Evolutionary conservation across 805 yeast genomes (phyloP), one percentile per base, ranked within the genome.

Genomic region (Tetrapisispora pingtungensis): DNA sequence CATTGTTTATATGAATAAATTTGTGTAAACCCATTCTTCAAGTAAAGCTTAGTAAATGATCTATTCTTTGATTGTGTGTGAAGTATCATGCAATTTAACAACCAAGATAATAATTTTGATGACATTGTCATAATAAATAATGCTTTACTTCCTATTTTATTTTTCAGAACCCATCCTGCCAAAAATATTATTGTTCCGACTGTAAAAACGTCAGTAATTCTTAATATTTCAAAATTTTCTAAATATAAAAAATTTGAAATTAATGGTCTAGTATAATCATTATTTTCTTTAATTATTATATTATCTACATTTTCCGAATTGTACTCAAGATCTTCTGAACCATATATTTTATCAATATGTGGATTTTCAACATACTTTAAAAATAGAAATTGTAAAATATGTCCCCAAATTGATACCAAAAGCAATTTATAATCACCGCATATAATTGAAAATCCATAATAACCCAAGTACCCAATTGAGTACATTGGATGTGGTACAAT

Each of bases 401-500:
- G 95, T 7, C 93, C 95, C 46, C 77, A 62, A 10, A 84, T 65
- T 0, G 93, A 83, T 28, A 82, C 80, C 14, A 74, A 62, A 49
- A 85, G 70, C 5, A 85, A 79, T 10, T 81, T 72, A 55, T 84
- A 83, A 20, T 86, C 80, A 49, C 84, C 80, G 4, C 89, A 72
- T 52, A 85, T 79, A 49, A 85, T 66, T 0, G 90, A 87, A 56
- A 84, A 75, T 0, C 95, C 95, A 57, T 85, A 85, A 65, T 83
- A 85, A 1, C 95, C 95, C 44, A 85, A 76, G 57, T 85, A 85
- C 4, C 95, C 95, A 44, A 86, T 81, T 1, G 94, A 83, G 61
- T 85, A 85, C 95, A 85, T 85, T 42, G 95, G 95, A 58, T 85
- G 95, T n/a, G 95, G 95, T 15, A 87, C 85, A 72, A 85, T 74